These are phyloP conservation scores for Lagerstroemia fauriei DNA, from an alignment of 441 rosid genomes.

Conservation along the genomic window DNA sequence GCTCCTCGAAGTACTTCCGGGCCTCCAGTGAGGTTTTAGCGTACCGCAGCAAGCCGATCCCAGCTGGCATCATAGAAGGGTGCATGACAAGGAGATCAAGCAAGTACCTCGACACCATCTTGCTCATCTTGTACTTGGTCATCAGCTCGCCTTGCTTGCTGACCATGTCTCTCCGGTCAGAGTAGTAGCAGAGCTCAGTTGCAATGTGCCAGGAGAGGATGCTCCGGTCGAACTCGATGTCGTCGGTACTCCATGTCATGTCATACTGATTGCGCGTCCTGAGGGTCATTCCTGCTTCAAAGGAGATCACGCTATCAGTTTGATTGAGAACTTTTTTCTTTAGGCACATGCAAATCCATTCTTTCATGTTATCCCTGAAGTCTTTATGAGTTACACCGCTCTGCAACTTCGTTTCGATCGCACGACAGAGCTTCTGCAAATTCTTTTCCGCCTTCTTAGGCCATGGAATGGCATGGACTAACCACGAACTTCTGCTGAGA, in stretches of 20 bases:
- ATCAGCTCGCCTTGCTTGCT: accelerated
- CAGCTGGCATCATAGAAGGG: conserved; percentile 44
- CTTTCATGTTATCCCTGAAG: conserved; percentile 25
- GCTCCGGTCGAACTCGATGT: conserved; percentile 39
- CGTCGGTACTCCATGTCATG: conserved; percentile 15
- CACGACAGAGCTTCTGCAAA: conserved; percentile 4
- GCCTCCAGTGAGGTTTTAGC: conserved; percentile 35
- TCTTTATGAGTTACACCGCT: conserved; percentile 1
- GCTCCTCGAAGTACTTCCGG: conserved; percentile 24
- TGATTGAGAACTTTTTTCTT: not conserved
- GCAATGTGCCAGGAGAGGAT: conserved; percentile 52
- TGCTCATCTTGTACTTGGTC: not conserved
- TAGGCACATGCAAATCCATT: conserved; percentile 27
- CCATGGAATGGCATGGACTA: too few relatives aligned
- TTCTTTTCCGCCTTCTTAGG: conserved; percentile 2
- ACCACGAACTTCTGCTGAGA: not conserved
- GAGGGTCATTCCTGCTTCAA: not conserved
- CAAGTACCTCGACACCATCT: conserved; percentile 35
- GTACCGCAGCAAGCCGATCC: conserved; percentile 46
- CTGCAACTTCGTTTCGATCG: too few relatives aligned
- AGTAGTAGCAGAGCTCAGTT: conserved; percentile 32
- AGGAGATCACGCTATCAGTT: not conserved
- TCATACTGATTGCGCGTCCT: not conserved
- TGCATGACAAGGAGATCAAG: conserved; percentile 35
- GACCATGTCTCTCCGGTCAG: not conserved